These are phyloP conservation scores for Acmispon strigosus DNA, from an alignment of 306 rosid species.

Conservation along the genomic window DNA sequence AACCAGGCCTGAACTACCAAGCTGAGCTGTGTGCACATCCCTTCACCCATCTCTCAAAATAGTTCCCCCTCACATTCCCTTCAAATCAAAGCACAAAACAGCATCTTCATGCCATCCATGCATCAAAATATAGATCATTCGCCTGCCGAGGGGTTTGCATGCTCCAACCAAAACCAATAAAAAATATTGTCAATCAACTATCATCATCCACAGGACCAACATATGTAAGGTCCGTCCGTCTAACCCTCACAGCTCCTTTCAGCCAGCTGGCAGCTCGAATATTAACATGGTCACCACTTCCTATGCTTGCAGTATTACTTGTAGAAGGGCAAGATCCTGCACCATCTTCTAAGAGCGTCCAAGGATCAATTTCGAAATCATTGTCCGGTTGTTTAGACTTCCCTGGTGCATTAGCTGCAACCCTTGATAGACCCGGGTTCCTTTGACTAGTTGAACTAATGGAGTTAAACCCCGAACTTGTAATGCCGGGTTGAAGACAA, in stretches of 20 bases:
- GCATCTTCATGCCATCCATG: constrained; percentile 42
- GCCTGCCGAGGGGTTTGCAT: constrained; percentile 43
- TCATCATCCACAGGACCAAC: constrained; percentile 84
- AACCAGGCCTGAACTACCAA: constrained; percentile 28
- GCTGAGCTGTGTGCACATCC: constrained; percentile 20
- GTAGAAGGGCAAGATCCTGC: constrained; percentile 78
- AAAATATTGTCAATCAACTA: constrained; percentile 56
- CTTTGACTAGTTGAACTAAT: constrained; percentile 44
- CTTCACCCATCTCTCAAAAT: constrained; percentile 14
- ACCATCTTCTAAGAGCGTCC: constrained; percentile 91
- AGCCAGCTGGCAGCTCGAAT: constrained; percentile 86
- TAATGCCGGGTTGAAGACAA: constrained; percentile 51
- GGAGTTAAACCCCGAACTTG: constrained; percentile 39
- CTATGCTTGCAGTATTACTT: constrained; percentile 46
- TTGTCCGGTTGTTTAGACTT: constrained; percentile 63
- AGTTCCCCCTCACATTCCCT: constrained; percentile 34
- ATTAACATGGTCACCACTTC: constrained; percentile 63
- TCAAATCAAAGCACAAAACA: constrained; percentile 19
- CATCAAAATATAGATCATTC: neutral
- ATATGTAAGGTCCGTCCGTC: constrained; percentile 89
- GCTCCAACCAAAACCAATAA: constrained; percentile 31
- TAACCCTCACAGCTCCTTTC: constrained; percentile 81
- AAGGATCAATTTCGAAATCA: constrained; percentile 80
- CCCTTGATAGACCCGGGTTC: constrained; percentile 33
- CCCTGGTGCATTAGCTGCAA: constrained; percentile 39